These are phyloP conservation scores for Pichia scutulata DNA, from an alignment of 805 yeast genomes.

Conservation along the genomic window DNA sequence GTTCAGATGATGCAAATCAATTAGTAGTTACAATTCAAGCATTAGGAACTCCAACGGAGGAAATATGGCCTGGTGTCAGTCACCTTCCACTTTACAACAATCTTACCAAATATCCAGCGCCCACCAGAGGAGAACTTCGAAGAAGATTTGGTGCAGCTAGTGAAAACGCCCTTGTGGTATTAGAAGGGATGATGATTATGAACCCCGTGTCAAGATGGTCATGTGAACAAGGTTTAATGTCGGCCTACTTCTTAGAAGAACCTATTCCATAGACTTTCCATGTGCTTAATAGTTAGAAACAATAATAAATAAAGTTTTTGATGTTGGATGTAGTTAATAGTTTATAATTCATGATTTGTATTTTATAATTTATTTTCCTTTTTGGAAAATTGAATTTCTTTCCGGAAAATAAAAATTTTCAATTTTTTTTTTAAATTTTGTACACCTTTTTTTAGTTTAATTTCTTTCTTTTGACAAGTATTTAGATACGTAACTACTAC, in stretches of 20 bases:
- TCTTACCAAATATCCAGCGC: conserved; percentile 71
- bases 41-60: conserved; percentile 91
- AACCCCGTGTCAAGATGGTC: conserved; percentile 72
- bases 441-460: not conserved
- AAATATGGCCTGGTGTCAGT: conserved; percentile 84
- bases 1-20: conserved; percentile 84
- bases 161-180: conserved; percentile 68
- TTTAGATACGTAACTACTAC: not conserved
- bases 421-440: not conserved
- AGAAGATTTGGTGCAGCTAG: conserved; percentile 87
- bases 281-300: not conserved
- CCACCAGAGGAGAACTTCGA: conserved; percentile 70
- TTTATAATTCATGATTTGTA: conserved; percentile 17
- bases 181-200: conserved; percentile 64
- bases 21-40: conserved; percentile 91
- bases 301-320: too few relatives aligned
- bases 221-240: conserved; percentile 54
- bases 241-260: conserved; percentile 60
- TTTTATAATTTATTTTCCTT: too few relatives aligned
- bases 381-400: too few relatives aligned
- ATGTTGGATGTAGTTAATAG: too few relatives aligned
- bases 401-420: not conserved
- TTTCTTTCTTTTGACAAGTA: not conserved
- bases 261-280: conserved; percentile 48
- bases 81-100: conserved; percentile 70